Evolutionary conservation across 1,284 basidiomycete species (phyloP).

Genomic region (Trichosporon asahii): DNA sequence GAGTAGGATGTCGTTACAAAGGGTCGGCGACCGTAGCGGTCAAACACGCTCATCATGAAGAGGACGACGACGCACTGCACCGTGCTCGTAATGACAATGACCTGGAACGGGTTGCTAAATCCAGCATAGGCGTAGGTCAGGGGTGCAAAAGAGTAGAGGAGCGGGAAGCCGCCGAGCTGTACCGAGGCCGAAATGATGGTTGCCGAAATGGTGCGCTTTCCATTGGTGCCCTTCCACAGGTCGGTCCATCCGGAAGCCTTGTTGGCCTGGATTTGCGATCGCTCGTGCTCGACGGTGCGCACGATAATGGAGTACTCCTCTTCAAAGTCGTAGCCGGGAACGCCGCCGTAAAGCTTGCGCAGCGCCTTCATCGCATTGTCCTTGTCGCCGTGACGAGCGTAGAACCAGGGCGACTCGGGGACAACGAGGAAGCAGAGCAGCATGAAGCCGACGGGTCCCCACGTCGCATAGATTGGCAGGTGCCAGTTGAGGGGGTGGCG

Average conservation of each 20-base stretch:
- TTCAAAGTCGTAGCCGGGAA: constrained; percentile 34
- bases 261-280: neutral
- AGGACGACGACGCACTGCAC: constrained; percentile 6
- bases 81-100: constrained; percentile 7
- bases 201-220: constrained; percentile 4
- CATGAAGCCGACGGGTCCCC: constrained; percentile 23
- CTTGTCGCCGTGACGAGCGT: constrained; percentile 25
- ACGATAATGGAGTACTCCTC: constrained; percentile 32
- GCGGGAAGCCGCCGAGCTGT: constrained; percentile 6
- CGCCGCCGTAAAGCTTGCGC: constrained; percentile 27
- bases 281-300: constrained; percentile 29
- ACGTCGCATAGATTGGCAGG: constrained; percentile 19
- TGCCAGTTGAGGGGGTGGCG: constrained; percentile 18
- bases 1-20: constrained; percentile 7
- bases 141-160: neutral
- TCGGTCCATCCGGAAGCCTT: constrained; percentile 11
- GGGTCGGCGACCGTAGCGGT: neutral
- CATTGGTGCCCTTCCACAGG: constrained; percentile 4
- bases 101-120: neutral
- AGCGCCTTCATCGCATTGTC: constrained; percentile 25
- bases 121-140: neutral
- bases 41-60: constrained; percentile 3
- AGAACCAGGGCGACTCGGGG: constrained; percentile 25
- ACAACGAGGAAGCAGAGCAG: constrained; percentile 15
- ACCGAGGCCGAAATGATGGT: neutral